A percentile compares a stretch with the other conserved stretches of the same genome.
Conservation (phyloP, 2,329 filamentous ascomycete genomes). For the Arthrocladium fulminans region DNA sequence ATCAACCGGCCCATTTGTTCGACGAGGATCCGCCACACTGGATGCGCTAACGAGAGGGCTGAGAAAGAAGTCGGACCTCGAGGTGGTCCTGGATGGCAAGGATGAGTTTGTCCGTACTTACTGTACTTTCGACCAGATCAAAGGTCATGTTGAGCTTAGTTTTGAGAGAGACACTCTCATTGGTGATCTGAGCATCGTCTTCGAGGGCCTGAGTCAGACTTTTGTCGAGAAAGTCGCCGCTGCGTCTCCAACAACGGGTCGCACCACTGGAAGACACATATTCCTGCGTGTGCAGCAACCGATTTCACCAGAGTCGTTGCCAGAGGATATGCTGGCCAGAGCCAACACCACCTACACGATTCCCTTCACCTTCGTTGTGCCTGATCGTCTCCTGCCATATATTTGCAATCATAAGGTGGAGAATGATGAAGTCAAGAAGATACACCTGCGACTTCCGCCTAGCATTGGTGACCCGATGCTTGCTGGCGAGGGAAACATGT, state of each 20-base stretch:
- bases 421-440: conserved; percentile 44
- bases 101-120: conserved; percentile 23
- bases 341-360: conserved; percentile 50
- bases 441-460: conserved; percentile 53
- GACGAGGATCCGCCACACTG: conserved; percentile 18
- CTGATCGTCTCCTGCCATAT: conserved; percentile 50
- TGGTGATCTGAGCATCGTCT: conserved; percentile 25
- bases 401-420: conserved; percentile 48
- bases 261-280: conserved; percentile 48
- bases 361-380: conserved; percentile 57
- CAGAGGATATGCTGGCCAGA: conserved; percentile 45
- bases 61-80: conserved; percentile 21
- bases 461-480: conserved; percentile 51
- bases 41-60: conserved; percentile 14
- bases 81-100: conserved; percentile 22
- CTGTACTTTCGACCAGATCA: conserved; percentile 27
- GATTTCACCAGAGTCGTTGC: conserved; percentile 44
- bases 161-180: conserved; percentile 25
- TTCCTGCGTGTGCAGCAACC: conserved; percentile 57
- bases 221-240: conserved; percentile 46
- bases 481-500: conserved; percentile 39
- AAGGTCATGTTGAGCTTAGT: conserved; percentile 24
- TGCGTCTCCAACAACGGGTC: conserved; percentile 44
- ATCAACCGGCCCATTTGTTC: neutral
- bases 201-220: conserved; percentile 24